These are phyloP conservation scores for Pseudogymnoascus sp. DNA, from an alignment of 2,329 filamentous ascomycete species.

Conservation along the genomic window DNA sequence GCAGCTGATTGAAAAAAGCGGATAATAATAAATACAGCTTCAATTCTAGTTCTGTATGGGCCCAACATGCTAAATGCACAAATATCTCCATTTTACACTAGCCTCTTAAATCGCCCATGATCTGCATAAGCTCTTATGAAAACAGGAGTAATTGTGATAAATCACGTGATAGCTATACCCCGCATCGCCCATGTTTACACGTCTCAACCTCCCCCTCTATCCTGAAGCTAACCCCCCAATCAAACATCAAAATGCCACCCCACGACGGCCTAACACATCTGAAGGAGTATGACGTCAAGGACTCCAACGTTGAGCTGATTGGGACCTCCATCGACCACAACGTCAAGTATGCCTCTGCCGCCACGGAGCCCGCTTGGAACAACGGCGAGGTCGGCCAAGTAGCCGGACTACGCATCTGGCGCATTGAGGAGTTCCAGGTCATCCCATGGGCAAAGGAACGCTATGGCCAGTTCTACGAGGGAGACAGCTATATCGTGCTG, in stretches of 20 bases:
- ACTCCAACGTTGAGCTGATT: slow-evolving; percentile 62
- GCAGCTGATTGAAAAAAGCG: neutral
- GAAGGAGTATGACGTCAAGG: slow-evolving; percentile 59
- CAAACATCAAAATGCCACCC: slow-evolving; percentile 45
- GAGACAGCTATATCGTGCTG: slow-evolving; percentile 62
- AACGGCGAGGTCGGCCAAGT: slow-evolving; percentile 47
- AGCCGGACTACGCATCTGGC: slow-evolving; percentile 55
- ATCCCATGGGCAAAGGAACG: slow-evolving; percentile 51
- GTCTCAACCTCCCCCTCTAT: neutral
- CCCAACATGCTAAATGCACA: neutral
- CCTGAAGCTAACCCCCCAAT: neutral
- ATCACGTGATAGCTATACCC: neutral
- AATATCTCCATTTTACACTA: neutral
- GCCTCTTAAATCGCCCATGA: neutral
- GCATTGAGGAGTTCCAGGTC: slow-evolving; percentile 61
- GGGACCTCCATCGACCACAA: slow-evolving; percentile 58
- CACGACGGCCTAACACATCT: slow-evolving; percentile 54
- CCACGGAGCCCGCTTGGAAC: slow-evolving; percentile 57
- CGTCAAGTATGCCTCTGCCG: slow-evolving; percentile 60
- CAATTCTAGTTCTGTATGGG: neutral
- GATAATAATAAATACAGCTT: neutral
- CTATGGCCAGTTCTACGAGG: slow-evolving; percentile 57
- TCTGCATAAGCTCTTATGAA: neutral
- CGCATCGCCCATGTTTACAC: neutral
- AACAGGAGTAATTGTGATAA: neutral